Percentiles rank a stretch among this genome's conserved stretches.
These are phyloP conservation scores for Ceratobasidium sp. DNA, from an alignment of 1,284 basidiomycete genomes.

Conservation along the genomic window DNA sequence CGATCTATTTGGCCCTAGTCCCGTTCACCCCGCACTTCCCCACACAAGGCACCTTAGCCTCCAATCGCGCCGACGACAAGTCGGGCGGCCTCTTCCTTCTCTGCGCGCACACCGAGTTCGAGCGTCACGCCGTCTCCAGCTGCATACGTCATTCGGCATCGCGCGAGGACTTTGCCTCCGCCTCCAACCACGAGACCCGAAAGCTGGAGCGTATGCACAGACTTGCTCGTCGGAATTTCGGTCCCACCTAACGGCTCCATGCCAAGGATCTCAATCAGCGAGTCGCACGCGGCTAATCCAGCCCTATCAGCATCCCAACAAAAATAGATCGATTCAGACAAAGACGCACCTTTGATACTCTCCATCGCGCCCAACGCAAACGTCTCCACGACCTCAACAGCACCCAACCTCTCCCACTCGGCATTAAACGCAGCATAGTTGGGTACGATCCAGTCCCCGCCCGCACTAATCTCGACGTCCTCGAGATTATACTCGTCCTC, in stretches of 20 bases:
- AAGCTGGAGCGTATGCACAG: slow-evolving; percentile 94
- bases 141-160: slow-evolving; percentile 96
- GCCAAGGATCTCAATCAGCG: slow-evolving; percentile 92
- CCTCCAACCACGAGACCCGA: slow-evolving; percentile 90
- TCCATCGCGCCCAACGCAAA: slow-evolving; percentile 95
- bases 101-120: slow-evolving; percentile 92
- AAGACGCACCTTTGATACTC: slow-evolving; percentile 84
- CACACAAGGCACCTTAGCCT: slow-evolving; percentile 26
- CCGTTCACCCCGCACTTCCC: slow-evolving; percentile 28
- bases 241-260: slow-evolving; percentile 97
- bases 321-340: slow-evolving; percentile 12
- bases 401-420: slow-evolving; percentile 94
- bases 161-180: slow-evolving; percentile 91
- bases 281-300: slow-evolving; percentile 85
- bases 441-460: slow-evolving; percentile 93
- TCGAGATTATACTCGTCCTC: slow-evolving; percentile 99
- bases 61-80: slow-evolving; percentile 93
- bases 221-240: slow-evolving; percentile 81
- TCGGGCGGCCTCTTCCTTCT: slow-evolving; percentile 86
- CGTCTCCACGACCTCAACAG: slow-evolving; percentile 83
- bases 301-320: slow-evolving; percentile 47
- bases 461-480: slow-evolving; percentile 92
- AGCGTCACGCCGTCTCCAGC: slow-evolving; percentile 92
- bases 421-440: slow-evolving; percentile 90
- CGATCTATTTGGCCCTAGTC: slow-evolving; percentile 23